Evolutionary conservation across 805 yeast genomes (phyloP), one percentile per base, ranked within the genome.

Genomic region (Pichia sporocuriosa): DNA sequence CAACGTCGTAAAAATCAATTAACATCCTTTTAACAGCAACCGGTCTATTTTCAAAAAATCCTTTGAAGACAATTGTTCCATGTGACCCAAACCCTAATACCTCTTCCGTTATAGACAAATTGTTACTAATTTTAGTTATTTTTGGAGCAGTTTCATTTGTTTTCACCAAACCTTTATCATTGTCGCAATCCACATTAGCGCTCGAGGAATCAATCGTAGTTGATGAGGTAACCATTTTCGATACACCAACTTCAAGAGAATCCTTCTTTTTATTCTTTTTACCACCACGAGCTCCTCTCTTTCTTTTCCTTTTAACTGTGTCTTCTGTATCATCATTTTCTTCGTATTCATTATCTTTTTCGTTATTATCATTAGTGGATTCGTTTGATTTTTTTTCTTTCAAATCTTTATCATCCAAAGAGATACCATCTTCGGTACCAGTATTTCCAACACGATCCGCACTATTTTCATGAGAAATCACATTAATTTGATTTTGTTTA

Each of bases 21-120:
- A 93, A 67, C 95, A 93, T 85, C 53, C 97, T 67, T 59, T 93
- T 93, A 6, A 93, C 94, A 0, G 98, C 98, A 6, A 93, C 98
- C 1, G 95, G 96, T 43, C 98, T 72, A 51, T 79, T 81, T 56
- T 90, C 96, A 64, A 89, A 93, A 4, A 77, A 73, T 0, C 98
- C 98, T 56, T 81, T 78, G 57, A 79, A 87, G 1, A 93, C 98
- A 23, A 90, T 87, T 0, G 98, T 93, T 22, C 98, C 98, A 52
- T 89, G 96, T 1, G 96, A 86, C 1, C 98, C 98, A 58, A 86
- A 87, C 1, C 98, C 98, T 38, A 93, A 64, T n/a, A 88, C 73
- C 23, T 72, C 76, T 47, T 83, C 83, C 0, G 94, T 76, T 3
- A 90, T 74, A 0, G 70, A 66, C 47, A 86, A 61, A 43, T 73